Base-by-base conservation (phyloP, 2,329 filamentous ascomycete species). In the Penicillium verrucosum region DNA sequence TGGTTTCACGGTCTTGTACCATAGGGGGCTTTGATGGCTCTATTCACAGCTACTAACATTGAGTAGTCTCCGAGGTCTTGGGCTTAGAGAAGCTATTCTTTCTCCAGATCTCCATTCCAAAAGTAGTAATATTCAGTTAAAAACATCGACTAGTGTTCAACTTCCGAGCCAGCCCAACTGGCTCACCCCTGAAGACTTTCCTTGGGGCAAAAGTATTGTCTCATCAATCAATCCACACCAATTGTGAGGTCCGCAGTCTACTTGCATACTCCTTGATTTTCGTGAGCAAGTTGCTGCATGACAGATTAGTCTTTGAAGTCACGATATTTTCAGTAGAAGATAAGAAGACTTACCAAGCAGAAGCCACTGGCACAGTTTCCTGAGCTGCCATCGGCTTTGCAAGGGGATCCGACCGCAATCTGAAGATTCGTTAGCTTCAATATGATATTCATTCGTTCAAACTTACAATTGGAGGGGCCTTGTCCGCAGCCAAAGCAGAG, bases 311-410 rank as follows among this genome's bases (percentile, higher is more conserved):
- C 1, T 30, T 23, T 12, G n/a, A 21, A 12, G 3, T 1, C 11
- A 12, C 5, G 2, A n/a, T 21, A 6, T 10, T 10, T 32, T 11
- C 1, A 2, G 14, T 16, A n/a, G 0, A 18, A 29, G 9, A 9
- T 2, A n/a, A 18, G 6, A 23, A 23, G 16, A 6, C 47, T 0
- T 34, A 51, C 53, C 47, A 56, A 16, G 5, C 53, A 56, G 34
- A 51, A 56, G 1, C 41, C 41, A 18, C 53, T 56, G 3, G 41
- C 34, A 32, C 53, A 56, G 32, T 51, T 46, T 23, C 53, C 53
- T 5, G 29, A 23, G 36, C 47, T 56, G n/a, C 53, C 53, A 29
- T 56, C 53, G 5, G 32, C n/a, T 14, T 37, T 56, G 41, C 53
- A 56, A 6, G 40, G 40, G 18, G n/a, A n/a, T 14, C 47, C 41